phyloP scores from a whole-genome alignment of 169 alveolate genomes.

The Plasmodium blacklocki region DNA sequence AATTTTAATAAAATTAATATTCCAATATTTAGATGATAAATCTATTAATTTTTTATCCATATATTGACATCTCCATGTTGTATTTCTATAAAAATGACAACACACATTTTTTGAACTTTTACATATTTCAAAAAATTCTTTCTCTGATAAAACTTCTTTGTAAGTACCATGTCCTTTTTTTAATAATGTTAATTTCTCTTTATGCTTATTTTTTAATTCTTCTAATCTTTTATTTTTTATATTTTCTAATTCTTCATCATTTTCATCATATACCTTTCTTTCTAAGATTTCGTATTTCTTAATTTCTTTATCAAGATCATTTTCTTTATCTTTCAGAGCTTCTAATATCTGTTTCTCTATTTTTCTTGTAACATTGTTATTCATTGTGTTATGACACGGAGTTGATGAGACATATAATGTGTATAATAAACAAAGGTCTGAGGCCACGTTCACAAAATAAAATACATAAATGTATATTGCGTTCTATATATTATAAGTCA shows the following conservation, averaged over 20 bases:
- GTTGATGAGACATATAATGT: not conserved
- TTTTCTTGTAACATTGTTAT: conserved; percentile 45
- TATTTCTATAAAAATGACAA: conserved; percentile 85
- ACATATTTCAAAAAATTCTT: conserved; percentile 84
- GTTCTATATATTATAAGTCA: too few species aligned
- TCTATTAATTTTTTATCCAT: conserved; percentile 79
- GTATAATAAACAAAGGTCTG: not conserved
- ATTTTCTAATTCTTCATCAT: conserved; percentile 82
- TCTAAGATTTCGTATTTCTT: conserved; percentile 78
- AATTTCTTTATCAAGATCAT: conserved; percentile 82
- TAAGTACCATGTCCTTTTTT: conserved; percentile 84
- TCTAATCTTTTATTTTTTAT: conserved; percentile 81
- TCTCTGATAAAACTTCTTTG: conserved; percentile 83
- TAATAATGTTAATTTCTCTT: conserved; percentile 77
- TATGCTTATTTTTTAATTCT: conserved; percentile 80
- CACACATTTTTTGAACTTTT: conserved; percentile 80
- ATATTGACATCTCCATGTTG: conserved; percentile 85
- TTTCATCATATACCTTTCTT: conserved; percentile 77
- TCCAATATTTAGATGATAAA: conserved; percentile 77
- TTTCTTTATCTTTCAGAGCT: conserved; percentile 82
- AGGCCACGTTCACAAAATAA: too few species aligned
- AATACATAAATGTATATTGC: too few species aligned
- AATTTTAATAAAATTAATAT: conserved; percentile 82
- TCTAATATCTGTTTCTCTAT: conserved; percentile 69
- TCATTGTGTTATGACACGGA: conserved; percentile 1